phyloP scores from a whole-genome alignment of 108 stramenopile species.

The Skeletonema potamos region DNA sequence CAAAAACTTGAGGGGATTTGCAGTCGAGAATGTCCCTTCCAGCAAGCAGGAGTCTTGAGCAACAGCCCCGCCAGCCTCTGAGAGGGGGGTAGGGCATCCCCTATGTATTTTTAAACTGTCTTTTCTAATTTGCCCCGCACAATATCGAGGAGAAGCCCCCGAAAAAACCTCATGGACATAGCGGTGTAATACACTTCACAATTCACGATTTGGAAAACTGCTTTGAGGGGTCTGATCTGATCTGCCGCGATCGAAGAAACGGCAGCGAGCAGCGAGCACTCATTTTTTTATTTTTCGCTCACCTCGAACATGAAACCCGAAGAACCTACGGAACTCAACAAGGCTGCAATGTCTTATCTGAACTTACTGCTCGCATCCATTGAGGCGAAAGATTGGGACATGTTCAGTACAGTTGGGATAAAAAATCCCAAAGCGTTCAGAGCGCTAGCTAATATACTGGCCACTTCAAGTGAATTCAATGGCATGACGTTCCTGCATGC shows the following conservation, averaged over 20 bases:
- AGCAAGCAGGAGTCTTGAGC: no score
- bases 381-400: slow-evolving; percentile 9
- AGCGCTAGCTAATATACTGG: slow-evolving; percentile 15
- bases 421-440: slow-evolving; percentile 17
- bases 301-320: background rate
- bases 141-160: background rate
- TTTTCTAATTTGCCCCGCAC: background rate
- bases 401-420: background rate
- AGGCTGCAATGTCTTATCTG: background rate
- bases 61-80: no score
- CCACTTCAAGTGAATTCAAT: slow-evolving; percentile 23
- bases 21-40: no score
- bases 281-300: no score
- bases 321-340: background rate
- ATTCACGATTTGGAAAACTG: background rate
- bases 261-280: no score
- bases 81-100: no score
- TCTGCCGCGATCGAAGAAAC: no score
- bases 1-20: no score
- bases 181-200: no score
- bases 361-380: slow-evolving; percentile 4
- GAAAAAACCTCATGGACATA: no score
- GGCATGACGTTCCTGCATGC: slow-evolving; percentile 45
- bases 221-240: no score
- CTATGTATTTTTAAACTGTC: no score